phyloP scores from a whole-genome alignment of 768 basidiomycete species.

The Tubosaeta sp. region DNA sequence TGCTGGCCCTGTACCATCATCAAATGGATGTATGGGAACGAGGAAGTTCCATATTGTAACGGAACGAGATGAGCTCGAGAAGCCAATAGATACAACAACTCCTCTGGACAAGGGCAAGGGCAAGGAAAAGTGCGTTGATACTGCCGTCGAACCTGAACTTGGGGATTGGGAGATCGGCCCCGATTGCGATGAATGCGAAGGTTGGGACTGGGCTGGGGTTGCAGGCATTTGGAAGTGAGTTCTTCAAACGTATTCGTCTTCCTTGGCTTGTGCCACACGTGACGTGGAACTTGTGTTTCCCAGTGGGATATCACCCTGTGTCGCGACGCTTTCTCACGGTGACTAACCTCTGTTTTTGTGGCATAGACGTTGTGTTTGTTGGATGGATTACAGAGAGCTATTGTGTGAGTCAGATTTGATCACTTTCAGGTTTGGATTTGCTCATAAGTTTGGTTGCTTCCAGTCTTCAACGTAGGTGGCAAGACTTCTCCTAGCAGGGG shows the following conservation, averaged over 20 bases:
- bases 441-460: background rate
- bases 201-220: conserved; percentile 61
- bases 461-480: conserved; percentile 24
- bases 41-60: conserved; percentile 16
- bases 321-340: too few species aligned
- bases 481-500: background rate
- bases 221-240: conserved; percentile 51
- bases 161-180: conserved; percentile 21
- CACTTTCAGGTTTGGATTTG: background rate
- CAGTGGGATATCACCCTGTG: background rate
- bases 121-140: conserved; percentile 4
- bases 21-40: background rate
- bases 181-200: conserved; percentile 28
- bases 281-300: background rate
- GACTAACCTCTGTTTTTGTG: conserved; percentile 3
- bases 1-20: background rate
- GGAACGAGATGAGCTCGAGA: conserved; percentile 11
- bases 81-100: background rate
- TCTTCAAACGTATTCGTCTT: background rate
- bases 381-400: conserved; percentile 55
- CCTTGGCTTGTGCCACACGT: background rate
- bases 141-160: background rate
- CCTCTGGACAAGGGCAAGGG: conserved; percentile 16
- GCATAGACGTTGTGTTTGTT: conserved; percentile 50
- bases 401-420: conserved; percentile 36